Percentiles rank a stretch among this genome's conserved stretches.
These are phyloP conservation scores for Silene noctiflora DNA, from an alignment of 179 eudicot species.

Conservation along the genomic window DNA sequence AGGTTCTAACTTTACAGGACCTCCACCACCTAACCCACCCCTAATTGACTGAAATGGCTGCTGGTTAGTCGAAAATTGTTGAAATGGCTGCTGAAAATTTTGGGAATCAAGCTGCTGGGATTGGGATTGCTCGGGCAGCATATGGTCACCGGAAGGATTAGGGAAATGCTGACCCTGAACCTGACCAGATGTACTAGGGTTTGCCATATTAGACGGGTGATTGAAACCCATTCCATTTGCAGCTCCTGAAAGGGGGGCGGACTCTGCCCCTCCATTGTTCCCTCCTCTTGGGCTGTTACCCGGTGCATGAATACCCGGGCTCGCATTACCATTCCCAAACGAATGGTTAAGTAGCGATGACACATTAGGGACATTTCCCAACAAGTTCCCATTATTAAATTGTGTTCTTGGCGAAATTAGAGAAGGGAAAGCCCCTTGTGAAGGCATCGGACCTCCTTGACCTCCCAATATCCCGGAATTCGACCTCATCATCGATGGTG, in stretches of 20 bases:
- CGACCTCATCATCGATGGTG: conserved; percentile 68
- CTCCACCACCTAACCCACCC: conserved; percentile 55
- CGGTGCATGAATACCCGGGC: conserved; percentile 46
- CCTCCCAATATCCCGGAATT: conserved; percentile 72
- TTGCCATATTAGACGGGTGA: conserved; percentile 43
- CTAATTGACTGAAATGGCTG: conserved; percentile 51
- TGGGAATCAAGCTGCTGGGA: conserved; percentile 59
- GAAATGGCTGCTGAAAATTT: conserved; percentile 48
- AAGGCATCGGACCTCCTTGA: conserved; percentile 65
- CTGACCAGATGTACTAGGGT: conserved; percentile 53
- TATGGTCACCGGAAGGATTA: conserved; percentile 43
- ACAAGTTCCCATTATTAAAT: conserved; percentile 63
- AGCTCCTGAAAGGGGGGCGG: conserved; percentile 59
- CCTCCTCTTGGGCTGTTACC: conserved; percentile 56
- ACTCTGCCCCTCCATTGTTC: conserved; percentile 58
- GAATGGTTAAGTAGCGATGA: conserved; percentile 78
- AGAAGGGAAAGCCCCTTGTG: conserved; percentile 65
- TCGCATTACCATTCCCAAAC: conserved; percentile 58
- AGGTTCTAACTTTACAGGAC: conserved; percentile 65
- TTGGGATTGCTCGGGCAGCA: conserved; percentile 61
- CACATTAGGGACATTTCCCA: conserved; percentile 71
- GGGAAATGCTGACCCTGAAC: conserved; percentile 67
- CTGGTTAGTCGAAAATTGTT: conserved; percentile 52
- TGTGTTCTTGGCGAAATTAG: conserved; percentile 66
- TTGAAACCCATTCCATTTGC: conserved; percentile 66